Evolutionary conservation across 768 basidiomycete genomes (phyloP), one percentile per base, ranked within the genome.

Genomic region (Tubosaeta sp.): DNA sequence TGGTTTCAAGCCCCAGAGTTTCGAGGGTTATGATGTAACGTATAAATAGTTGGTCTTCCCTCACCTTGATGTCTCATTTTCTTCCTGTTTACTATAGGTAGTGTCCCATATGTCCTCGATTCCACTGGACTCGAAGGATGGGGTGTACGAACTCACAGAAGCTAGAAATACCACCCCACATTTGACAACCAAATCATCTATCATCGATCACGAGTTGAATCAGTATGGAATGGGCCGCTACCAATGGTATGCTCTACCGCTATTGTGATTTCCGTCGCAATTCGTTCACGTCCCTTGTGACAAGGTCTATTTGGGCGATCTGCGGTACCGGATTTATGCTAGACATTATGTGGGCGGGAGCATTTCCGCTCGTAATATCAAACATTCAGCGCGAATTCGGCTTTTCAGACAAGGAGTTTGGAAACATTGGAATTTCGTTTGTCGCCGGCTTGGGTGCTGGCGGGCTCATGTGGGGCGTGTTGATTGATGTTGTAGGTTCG

Each of bases 401-500:
- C 19, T 59, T 49, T 32, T 52, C 58, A 4, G 56, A 59, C 53
- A 58, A 58, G 18, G 46, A 55, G 25, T 50, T 39, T 14, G 58
- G 57, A 29, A 53, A 50, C 2, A 24, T 59, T 16, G 6, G 19
- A 1, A 16, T 40, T 27, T 41, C 51, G 0, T 50, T 52, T 8
- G 5, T 9, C 6, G 32, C 48, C 12, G 58, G 58, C 4, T 8
- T 55, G 3, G 19, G 51, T 5, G 29, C 14, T 1, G 58, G 58
- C 0, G 48, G 42, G 13, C 50, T 59, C 21, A 3, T 52, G 12
- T 59, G 58, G 58, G 58, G 58, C 1, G 38, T 44, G 16, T 46
- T 59, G 39, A 54, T 59, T 6, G 58, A 59, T 3, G 48, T 59
- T n/a, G 25, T 59, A 35, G 58, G 58, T 59, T 48, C 38, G 58